Evolutionary conservation across 768 basidiomycete species (phyloP), one percentile per base, ranked within the genome.

Genomic region (Asterophora parasitica): DNA sequence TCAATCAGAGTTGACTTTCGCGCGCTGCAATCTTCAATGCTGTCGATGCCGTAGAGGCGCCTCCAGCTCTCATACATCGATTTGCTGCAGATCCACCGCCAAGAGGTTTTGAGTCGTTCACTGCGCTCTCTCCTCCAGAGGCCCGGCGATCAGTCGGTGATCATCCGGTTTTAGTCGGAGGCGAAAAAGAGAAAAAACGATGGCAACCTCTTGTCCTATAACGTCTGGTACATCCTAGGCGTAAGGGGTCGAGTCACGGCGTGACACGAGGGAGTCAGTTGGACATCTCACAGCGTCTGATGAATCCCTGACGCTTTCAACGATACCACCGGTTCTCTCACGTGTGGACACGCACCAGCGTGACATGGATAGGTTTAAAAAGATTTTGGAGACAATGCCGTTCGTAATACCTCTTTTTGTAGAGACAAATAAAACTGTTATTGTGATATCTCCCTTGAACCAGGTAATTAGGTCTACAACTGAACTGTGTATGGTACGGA

Each of bases 61-160:
- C 59, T 66, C 15, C 54, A 59, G 19, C 58, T 61, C 13, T 27
- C 50, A 17, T 67, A 65, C 47, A 56, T 67, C 47, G 65, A 67
- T 44, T 57, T 67, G 15, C 61, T 76, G 4, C 75, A 77, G 53
- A 71, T 71, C 43, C 73, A 74, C 51, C 61, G 73, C 16, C 70
- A 1, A 75, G 74, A 73, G 42, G 74, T 74, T 1, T 56, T 75
- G 13, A 23, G 23, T 23, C 23, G 23, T 23, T 23, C 23, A 23
- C 23, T 23, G 23, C 70, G 75, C 46, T 73, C 75, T 52, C 64
- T 76, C 23, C 70, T 75, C 1, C 54, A 67, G 41, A 58, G 58
- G 76, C 6, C 72, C 70, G 2, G 71, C 35, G 73, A 76, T 48
- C 74, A 81, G 52, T 76, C 69, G 28, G 60, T 79, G 4, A 64